Conservation (phyloP, 805 yeast genomes). For the Starmerella roubikii region DNA sequence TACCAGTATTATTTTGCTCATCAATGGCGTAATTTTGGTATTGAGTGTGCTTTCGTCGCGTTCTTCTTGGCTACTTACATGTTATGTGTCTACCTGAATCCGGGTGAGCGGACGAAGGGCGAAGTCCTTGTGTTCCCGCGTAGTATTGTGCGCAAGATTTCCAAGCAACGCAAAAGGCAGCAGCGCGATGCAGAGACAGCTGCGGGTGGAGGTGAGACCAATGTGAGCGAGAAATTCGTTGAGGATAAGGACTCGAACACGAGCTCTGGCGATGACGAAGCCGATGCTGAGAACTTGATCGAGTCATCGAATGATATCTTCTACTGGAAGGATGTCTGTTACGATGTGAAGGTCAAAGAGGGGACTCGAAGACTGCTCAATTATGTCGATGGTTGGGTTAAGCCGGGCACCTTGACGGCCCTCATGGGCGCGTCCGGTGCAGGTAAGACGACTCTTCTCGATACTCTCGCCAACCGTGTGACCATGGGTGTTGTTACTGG, state of each 20-base stretch:
- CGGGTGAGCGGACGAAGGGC: conserved; percentile 25
- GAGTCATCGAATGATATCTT: conserved; percentile 36
- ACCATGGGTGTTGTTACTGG: conserved; percentile 60
- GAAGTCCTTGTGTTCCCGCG: conserved; percentile 24
- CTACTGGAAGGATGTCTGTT: conserved; percentile 50
- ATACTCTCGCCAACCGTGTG: conserved; percentile 58
- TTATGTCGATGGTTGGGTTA: conserved; percentile 56
- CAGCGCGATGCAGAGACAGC: no score
- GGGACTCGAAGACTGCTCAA: conserved; percentile 30
- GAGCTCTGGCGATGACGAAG: conserved; percentile 16
- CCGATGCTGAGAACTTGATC: conserved; percentile 17
- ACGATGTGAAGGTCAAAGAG: conserved; percentile 37
- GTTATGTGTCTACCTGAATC: conserved; percentile 21
- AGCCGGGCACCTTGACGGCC: conserved; percentile 71
- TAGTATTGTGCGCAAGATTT: conserved; percentile 9
- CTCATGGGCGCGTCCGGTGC: conserved; percentile 83
- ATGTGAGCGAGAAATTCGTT: conserved; percentile 25
- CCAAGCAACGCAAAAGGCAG: conserved; percentile 2
- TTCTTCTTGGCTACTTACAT: conserved; percentile 31
- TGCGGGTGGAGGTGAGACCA: conserved; percentile 5
- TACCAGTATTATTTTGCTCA: conserved; percentile 44
- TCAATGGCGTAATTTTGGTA: conserved; percentile 73
- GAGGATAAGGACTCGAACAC: conserved; percentile 24
- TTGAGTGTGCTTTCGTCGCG: conserved; percentile 39
- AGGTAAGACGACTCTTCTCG: conserved; percentile 66